Percentiles rank a stretch among this genome's conserved stretches.
Evolutionary conservation across 2,329 filamentous ascomycete species (phyloP).

Genomic region (Claviceps citrina): DNA sequence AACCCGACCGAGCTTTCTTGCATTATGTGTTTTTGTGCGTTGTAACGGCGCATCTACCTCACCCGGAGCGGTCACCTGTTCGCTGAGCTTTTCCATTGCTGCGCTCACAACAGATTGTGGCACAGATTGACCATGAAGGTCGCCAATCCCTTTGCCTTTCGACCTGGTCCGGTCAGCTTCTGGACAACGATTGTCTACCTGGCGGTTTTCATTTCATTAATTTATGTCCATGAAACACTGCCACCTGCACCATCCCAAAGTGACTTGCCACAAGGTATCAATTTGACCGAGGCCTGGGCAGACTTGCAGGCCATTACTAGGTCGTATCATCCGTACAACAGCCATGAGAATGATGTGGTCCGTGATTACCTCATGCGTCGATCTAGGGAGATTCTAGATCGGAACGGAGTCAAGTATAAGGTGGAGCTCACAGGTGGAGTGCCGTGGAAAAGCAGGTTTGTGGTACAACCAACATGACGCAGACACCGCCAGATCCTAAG

Average conservation of each 20-base stretch:
- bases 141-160: slow-evolving; percentile 56
- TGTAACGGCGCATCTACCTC: neutral
- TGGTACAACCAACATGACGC: neutral
- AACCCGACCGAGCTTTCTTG: neutral
- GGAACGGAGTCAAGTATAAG: slow-evolving; percentile 38
- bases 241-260: slow-evolving; percentile 43
- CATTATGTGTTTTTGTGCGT: neutral
- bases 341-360: slow-evolving; percentile 64
- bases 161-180: slow-evolving; percentile 65
- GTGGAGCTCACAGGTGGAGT: slow-evolving; percentile 23
- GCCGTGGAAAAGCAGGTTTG: slow-evolving; percentile 9
- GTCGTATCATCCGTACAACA: slow-evolving; percentile 79
- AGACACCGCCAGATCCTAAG: neutral
- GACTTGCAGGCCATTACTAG: slow-evolving; percentile 64
- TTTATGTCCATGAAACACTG: slow-evolving; percentile 62
- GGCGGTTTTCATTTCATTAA: slow-evolving; percentile 55
- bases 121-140: slow-evolving; percentile 13
- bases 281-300: slow-evolving; percentile 72
- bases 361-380: slow-evolving; percentile 60
- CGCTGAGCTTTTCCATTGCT: neutral
- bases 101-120: neutral
- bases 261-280: slow-evolving; percentile 43
- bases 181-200: slow-evolving; percentile 65
- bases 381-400: slow-evolving; percentile 52
- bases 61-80: neutral